Evolutionary conservation across 805 yeast genomes (phyloP).

Genomic region (Wickerhamomyces mucosus): DNA sequence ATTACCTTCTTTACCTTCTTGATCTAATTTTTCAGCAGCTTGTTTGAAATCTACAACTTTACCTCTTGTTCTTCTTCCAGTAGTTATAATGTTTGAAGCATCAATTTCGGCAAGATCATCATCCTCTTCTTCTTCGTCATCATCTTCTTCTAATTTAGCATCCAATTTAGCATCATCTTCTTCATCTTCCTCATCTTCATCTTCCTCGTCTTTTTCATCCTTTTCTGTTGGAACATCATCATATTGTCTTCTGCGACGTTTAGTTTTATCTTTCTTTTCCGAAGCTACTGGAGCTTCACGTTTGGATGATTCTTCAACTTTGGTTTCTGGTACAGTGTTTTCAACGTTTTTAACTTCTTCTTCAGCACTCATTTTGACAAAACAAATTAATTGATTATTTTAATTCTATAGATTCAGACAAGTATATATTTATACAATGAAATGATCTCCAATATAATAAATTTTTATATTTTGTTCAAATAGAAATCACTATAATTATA

Average conservation of each 20-base stretch:
- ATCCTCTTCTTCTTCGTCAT: constrained; percentile 47
- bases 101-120: constrained; percentile 78
- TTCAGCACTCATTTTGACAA: too few relatives aligned
- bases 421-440: too few relatives aligned
- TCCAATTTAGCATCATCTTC: constrained; percentile 45
- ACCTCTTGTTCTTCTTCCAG: constrained; percentile 87
- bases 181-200: constrained; percentile 35
- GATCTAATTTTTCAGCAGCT: constrained; percentile 62
- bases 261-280: constrained; percentile 31
- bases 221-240: constrained; percentile 54
- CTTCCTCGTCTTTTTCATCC: constrained; percentile 37
- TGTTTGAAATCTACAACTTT: constrained; percentile 76
- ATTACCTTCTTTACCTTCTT: constrained; percentile 23
- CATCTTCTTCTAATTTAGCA: constrained; percentile 35
- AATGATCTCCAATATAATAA: too few relatives aligned
- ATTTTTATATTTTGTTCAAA: too few relatives aligned
- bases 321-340: too few relatives aligned
- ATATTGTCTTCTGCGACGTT: constrained; percentile 49
- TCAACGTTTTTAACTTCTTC: too few relatives aligned
- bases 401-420: too few relatives aligned
- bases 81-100: constrained; percentile 70
- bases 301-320: too few relatives aligned
- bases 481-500: too few relatives aligned
- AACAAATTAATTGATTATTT: too few relatives aligned
- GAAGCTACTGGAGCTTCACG: constrained; percentile 15